Evolutionary conservation across 106 monocot genomes (phyloP).

Genomic region (Acorus calamus): DNA sequence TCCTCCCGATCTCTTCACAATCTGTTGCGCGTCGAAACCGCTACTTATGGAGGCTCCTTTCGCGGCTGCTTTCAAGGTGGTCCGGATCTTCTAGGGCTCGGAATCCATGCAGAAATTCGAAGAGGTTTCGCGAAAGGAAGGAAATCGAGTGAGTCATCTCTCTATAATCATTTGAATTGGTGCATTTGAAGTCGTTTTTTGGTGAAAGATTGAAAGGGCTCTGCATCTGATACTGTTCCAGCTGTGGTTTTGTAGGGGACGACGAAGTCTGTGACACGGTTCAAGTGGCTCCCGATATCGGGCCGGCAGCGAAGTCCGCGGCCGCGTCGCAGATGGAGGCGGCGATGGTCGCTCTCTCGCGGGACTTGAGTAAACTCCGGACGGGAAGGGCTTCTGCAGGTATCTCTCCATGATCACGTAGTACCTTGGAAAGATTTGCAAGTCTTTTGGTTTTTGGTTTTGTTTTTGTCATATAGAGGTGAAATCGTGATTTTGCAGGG

Average conservation of each 20-base stretch:
- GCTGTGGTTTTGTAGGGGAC: constrained; percentile 35
- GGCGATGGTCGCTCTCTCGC: constrained; percentile 57
- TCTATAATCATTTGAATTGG: background rate
- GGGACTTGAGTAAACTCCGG: constrained; percentile 79
- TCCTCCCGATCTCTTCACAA: no score
- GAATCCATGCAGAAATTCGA: background rate
- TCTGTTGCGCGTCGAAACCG: no score
- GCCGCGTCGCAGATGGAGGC: constrained; percentile 74
- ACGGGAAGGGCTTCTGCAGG: constrained; percentile 88
- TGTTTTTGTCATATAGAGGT: no score
- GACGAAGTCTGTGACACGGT: constrained; percentile 37
- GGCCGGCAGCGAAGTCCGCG: constrained; percentile 56
- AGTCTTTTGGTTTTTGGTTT: no score
- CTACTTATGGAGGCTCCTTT: no score
- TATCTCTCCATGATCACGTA: constrained; percentile 4
- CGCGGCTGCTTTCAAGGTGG: no score
- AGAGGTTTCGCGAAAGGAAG: constrained; percentile 60
- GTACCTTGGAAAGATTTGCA: no score
- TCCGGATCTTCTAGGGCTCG: no score
- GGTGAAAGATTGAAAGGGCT: background rate
- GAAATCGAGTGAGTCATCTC: constrained; percentile 38
- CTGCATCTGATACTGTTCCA: constrained; percentile 10
- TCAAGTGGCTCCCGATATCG: constrained; percentile 56
- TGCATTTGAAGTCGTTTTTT: background rate
- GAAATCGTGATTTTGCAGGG: constrained; percentile 19